phyloP scores from a whole-genome alignment of 441 rosid genomes.

The Capsella rubella region DNA sequence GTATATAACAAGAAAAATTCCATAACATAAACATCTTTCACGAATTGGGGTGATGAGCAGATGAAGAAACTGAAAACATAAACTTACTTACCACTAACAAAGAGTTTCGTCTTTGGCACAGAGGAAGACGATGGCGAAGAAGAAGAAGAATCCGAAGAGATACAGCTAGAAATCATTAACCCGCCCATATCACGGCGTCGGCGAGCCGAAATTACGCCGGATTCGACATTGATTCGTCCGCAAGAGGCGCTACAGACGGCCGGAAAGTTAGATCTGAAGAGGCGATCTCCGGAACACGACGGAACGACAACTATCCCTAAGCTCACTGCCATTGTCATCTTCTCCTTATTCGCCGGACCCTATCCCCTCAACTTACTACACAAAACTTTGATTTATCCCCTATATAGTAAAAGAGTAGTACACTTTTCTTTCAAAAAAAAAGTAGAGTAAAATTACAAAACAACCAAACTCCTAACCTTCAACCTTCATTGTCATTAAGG shows the following conservation, averaged over 20 bases:
- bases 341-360: constrained; percentile 4
- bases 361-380: background rate
- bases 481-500: no score
- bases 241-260: constrained; percentile 10
- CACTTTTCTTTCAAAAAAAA: no score
- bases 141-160: constrained; percentile 39
- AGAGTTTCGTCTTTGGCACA: constrained; percentile 49
- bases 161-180: constrained; percentile 12
- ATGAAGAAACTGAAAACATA: background rate
- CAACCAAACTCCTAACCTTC: no score
- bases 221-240: constrained; percentile 12
- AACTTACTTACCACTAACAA: constrained; percentile 48
- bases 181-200: constrained; percentile 10
- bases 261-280: background rate
- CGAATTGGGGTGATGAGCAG: background rate
- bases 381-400: no score
- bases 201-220: background rate
- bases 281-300: constrained; percentile 22
- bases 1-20: background rate
- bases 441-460: no score
- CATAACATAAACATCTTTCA: background rate
- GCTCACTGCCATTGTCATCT: constrained; percentile 33
- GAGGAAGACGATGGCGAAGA: constrained; percentile 36
- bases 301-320: constrained; percentile 31
- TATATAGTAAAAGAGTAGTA: no score